Evolutionary conservation across 345 rosid genomes (phyloP).

Genomic region (Ceriops tagal): DNA sequence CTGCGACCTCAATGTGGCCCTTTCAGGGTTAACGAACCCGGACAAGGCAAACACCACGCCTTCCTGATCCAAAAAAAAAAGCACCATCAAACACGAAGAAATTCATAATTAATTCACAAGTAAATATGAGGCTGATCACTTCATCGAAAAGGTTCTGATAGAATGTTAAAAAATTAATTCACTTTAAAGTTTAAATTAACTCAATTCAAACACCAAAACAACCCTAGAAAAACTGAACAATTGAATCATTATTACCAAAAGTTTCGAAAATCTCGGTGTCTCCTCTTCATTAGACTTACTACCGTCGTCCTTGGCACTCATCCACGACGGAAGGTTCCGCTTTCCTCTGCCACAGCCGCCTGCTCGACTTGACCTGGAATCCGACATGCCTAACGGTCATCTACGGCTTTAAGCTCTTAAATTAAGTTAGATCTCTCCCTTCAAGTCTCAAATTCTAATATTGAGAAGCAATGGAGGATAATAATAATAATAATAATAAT

Average conservation of each 20-base stretch:
- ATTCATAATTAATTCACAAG: neutral
- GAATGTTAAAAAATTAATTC: too few species aligned
- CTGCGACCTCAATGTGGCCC: conserved; percentile 66
- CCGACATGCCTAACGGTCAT: conserved; percentile 27
- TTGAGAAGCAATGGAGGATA: too few species aligned
- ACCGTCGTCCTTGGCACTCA: conserved; percentile 42
- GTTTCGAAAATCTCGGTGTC: conserved; percentile 43
- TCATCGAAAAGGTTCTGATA: too few species aligned
- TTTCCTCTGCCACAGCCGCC: conserved; percentile 25
- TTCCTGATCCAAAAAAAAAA: conserved; percentile 47
- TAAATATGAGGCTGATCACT: neutral
- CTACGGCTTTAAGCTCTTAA: neutral
- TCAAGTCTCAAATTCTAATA: too few species aligned
- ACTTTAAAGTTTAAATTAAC: neutral
- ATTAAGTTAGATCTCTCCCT: too few species aligned
- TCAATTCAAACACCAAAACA: neutral
- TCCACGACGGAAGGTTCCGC: conserved; percentile 84
- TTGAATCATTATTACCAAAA: conserved; percentile 47
- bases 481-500: too few species aligned
- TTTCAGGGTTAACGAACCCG: conserved; percentile 87
- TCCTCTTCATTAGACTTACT: conserved; percentile 28
- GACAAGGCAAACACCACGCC: conserved; percentile 83
- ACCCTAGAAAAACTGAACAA: neutral
- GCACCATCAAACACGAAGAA: conserved; percentile 10
- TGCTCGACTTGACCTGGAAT: conserved; percentile 26